These are phyloP conservation scores for Penicillium fuscoglaucum DNA, from an alignment of 2,329 filamentous ascomycete genomes.

Conservation along the genomic window DNA sequence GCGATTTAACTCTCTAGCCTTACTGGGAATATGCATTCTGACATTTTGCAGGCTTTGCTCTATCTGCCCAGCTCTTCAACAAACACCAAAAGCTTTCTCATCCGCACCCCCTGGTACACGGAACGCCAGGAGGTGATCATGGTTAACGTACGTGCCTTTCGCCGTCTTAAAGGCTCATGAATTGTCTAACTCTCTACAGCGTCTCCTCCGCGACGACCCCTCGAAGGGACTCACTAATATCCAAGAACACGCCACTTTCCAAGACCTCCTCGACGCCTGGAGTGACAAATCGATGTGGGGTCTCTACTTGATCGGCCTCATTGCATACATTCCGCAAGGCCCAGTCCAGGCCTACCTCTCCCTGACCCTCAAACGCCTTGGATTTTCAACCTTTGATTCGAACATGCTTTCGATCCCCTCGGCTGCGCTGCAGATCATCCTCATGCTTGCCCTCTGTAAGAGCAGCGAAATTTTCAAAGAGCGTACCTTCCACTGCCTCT, in stretches of 20 bases:
- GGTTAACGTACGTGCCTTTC: conserved; percentile 48
- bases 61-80: conserved; percentile 15
- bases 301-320: conserved; percentile 54
- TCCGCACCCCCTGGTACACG: conserved; percentile 60
- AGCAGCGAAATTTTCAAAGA: conserved; percentile 57
- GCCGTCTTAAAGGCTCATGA: neutral
- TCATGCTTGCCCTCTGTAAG: conserved; percentile 12
- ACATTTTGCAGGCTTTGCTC: neutral
- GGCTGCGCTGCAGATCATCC: neutral
- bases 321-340: conserved; percentile 56
- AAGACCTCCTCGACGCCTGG: conserved; percentile 52
- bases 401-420: conserved; percentile 63
- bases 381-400: conserved; percentile 61
- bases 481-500: conserved; percentile 52
- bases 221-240: conserved; percentile 62
- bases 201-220: conserved; percentile 60
- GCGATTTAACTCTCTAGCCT: neutral
- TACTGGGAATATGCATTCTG: neutral
- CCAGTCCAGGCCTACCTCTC: conserved; percentile 58
- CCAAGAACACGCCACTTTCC: conserved; percentile 55
- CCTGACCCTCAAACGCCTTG: conserved; percentile 57
- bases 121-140: conserved; percentile 62
- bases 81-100: conserved; percentile 57
- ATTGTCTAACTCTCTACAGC: conserved; percentile 12
- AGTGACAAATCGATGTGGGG: conserved; percentile 64